Percentiles rank a stretch among this genome's conserved stretches.
Evolutionary conservation across 108 stramenopile species (phyloP).

Genomic region (Cyclotella choctawhatcheeana): DNA sequence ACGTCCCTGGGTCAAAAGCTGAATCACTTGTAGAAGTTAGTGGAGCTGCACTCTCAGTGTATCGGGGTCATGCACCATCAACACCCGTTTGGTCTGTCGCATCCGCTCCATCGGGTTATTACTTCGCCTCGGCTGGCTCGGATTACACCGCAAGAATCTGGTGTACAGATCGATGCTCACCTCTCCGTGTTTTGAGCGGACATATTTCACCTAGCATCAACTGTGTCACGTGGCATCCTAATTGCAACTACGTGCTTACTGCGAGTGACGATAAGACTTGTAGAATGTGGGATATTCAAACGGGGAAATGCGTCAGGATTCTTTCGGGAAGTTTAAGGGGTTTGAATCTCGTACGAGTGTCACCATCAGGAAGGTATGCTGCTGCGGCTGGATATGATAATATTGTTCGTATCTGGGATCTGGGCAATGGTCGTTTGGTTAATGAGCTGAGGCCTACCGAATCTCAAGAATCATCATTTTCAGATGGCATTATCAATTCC

Average conservation of each 20-base stretch:
- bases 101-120: slow-evolving; percentile 92
- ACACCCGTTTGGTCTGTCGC: slow-evolving; percentile 85
- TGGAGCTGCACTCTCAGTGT: slow-evolving; percentile 85
- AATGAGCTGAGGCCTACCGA: slow-evolving; percentile 66
- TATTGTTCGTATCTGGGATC: slow-evolving; percentile 83
- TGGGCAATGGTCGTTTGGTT: slow-evolving; percentile 79
- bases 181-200: slow-evolving; percentile 92
- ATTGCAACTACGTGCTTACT: slow-evolving; percentile 93
- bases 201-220: slow-evolving; percentile 91
- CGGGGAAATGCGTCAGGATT: slow-evolving; percentile 89
- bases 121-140: slow-evolving; percentile 92
- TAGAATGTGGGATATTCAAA: slow-evolving; percentile 95
- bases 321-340: slow-evolving; percentile 82
- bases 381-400: slow-evolving; percentile 77
- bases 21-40: slow-evolving; percentile 60
- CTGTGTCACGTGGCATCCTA: slow-evolving; percentile 93
- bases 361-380: slow-evolving; percentile 76
- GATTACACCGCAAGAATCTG: slow-evolving; percentile 95
- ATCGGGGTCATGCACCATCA: slow-evolving; percentile 81
- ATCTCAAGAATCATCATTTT: slow-evolving; percentile 18
- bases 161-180: slow-evolving; percentile 88
- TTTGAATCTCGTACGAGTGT: slow-evolving; percentile 69
- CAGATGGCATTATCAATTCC: slow-evolving; percentile 58
- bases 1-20: slow-evolving; percentile 62
- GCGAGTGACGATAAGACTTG: slow-evolving; percentile 93